Conservation (phyloP, 768 basidiomycete genomes). For the Lactarius indigo region DNA sequence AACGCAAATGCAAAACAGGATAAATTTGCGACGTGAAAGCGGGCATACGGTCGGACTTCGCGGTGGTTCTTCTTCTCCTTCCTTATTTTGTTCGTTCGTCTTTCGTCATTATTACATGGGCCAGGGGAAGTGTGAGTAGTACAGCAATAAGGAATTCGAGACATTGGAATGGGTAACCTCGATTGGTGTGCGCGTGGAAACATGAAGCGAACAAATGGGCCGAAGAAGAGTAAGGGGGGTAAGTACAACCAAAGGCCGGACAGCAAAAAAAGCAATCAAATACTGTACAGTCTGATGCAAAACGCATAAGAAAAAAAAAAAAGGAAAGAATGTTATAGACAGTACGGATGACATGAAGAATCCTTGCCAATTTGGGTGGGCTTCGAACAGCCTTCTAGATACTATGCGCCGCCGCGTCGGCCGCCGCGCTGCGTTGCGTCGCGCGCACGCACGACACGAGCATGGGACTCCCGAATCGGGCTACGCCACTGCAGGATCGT, state of each 20-base stretch:
- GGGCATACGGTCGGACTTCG: neutral
- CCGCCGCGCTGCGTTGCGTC: neutral
- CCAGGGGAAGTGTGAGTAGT: neutral
- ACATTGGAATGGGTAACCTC: neutral
- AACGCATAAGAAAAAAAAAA: neutral
- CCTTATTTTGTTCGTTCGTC: neutral
- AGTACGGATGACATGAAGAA: neutral
- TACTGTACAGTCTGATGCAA: conserved; percentile 11
- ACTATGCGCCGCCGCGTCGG: conserved; percentile 6
- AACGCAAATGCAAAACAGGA: neutral
- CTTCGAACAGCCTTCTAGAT: neutral
- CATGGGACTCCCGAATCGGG: conserved; percentile 67
- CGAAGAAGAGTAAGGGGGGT: neutral
- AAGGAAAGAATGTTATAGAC: neutral
- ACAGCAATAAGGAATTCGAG: neutral
- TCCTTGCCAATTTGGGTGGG: neutral
- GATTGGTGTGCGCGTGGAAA: neutral
- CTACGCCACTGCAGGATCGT: conserved; percentile 61
- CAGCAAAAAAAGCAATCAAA: neutral
- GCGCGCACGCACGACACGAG: conserved; percentile 55
- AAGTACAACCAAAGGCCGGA: neutral
- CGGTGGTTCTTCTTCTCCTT: neutral
- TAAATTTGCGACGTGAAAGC: neutral
- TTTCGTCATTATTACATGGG: neutral
- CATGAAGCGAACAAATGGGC: neutral